These are phyloP conservation scores for Aulographum hederae DNA, from an alignment of 2,329 filamentous ascomycete genomes.

Conservation along the genomic window DNA sequence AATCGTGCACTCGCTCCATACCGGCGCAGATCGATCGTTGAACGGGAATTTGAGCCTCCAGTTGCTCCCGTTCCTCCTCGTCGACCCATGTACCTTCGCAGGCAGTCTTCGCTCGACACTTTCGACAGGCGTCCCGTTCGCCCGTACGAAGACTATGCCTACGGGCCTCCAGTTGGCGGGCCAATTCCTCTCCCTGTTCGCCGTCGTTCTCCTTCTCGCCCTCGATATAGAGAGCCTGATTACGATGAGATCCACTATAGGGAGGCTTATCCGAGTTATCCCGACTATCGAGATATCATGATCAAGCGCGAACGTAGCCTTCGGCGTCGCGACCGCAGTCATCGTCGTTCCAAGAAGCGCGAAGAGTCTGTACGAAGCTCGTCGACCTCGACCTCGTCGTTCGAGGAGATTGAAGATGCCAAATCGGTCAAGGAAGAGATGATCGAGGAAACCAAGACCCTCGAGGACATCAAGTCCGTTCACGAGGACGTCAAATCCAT, in stretches of 20 bases:
- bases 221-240: conserved; percentile 47
- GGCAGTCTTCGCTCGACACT: conserved; percentile 79
- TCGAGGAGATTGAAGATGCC: no score
- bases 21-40: conserved; percentile 37
- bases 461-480: conserved; percentile 12
- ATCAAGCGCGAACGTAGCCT: no score
- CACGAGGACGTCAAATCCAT: conserved; percentile 6
- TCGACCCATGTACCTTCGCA: conserved; percentile 52
- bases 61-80: conserved; percentile 37
- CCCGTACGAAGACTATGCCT: conserved; percentile 42
- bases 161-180: conserved; percentile 48
- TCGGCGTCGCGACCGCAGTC: conserved; percentile 17
- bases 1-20: conserved; percentile 37
- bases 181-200: conserved; percentile 46
- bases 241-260: conserved; percentile 39
- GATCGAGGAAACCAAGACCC: conserved; percentile 23
- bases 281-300: conserved; percentile 8
- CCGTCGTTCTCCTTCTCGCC: conserved; percentile 34
- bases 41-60: conserved; percentile 33
- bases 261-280: conserved; percentile 15
- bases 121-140: conserved; percentile 59
- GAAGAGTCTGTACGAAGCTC: conserved; percentile 3
- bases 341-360: conserved; percentile 18
- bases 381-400: neutral
- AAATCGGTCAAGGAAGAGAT: conserved; percentile 10